phyloP scores from a whole-genome alignment of 1,139 yeast species.

The Magnusiomyces suaveolens region DNA sequence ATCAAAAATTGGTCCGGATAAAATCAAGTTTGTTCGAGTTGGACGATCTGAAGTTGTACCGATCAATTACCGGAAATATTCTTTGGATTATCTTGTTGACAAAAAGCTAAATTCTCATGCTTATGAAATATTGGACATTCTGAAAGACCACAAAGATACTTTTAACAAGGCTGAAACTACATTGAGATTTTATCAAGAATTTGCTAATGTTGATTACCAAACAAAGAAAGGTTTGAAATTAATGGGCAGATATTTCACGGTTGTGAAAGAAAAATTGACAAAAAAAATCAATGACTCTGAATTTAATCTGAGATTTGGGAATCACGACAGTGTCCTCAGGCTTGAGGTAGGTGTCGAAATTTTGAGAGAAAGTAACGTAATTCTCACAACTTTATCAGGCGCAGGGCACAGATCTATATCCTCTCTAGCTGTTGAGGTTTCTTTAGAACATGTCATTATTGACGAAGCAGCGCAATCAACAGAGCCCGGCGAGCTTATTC shows the following conservation, averaged over 20 bases:
- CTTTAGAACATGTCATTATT: slow-evolving; percentile 88
- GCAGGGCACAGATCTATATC: slow-evolving; percentile 84
- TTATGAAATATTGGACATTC: too few species aligned
- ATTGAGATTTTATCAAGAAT: too few species aligned
- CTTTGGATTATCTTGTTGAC: background rate
- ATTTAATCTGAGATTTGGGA: background rate
- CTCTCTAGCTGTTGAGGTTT: slow-evolving; percentile 63
- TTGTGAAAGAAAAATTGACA: background rate
- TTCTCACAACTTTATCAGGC: slow-evolving; percentile 88
- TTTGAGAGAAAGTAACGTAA: slow-evolving; percentile 50
- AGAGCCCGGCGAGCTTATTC: slow-evolving; percentile 83
- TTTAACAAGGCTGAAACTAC: too few species aligned
- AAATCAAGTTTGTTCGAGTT: slow-evolving; percentile 73
- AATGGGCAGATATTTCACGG: background rate
- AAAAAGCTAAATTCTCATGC: too few species aligned
- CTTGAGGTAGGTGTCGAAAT: background rate
- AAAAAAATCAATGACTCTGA: background rate
- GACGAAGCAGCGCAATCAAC: slow-evolving; percentile 99
- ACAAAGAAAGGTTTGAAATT: background rate
- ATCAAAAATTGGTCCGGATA: too few species aligned
- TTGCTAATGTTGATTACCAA: background rate
- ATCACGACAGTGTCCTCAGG: too few species aligned
- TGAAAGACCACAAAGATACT: too few species aligned
- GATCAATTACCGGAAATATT: too few species aligned
- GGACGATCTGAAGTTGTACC: slow-evolving; percentile 91